Evolutionary conservation across 73 alveolate species (phyloP).

Genomic region (Tetrahymena elliotti): DNA sequence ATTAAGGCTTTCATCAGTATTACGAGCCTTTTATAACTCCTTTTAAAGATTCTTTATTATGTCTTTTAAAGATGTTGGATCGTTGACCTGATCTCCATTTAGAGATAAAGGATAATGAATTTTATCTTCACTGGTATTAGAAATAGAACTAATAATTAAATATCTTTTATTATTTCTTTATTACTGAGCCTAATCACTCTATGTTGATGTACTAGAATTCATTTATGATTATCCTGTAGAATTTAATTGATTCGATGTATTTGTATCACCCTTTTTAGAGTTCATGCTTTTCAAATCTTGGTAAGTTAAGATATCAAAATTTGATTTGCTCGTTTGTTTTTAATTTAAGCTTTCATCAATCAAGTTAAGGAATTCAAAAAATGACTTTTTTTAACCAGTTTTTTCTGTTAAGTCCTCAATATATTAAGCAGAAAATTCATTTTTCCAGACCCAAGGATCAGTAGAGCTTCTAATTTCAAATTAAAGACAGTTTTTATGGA

Average conservation of each 20-base stretch:
- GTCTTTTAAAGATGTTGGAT: not conserved
- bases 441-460: conserved; percentile 22
- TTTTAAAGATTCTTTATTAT: conserved; percentile 9
- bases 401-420: conserved; percentile 46
- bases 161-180: conserved; percentile 18
- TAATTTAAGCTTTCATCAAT: conserved; percentile 6
- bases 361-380: conserved; percentile 17
- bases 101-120: conserved; percentile 33
- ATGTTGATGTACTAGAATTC: not conserved
- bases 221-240: not conserved
- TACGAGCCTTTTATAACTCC: conserved; percentile 22
- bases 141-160: not conserved
- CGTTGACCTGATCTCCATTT: conserved; percentile 18
- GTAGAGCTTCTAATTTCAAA: not conserved
- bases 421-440: conserved; percentile 26
- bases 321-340: not conserved
- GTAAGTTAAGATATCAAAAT: conserved; percentile 26
- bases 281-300: conserved; percentile 40
- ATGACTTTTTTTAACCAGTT: conserved; percentile 36
- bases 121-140: conserved; percentile 7
- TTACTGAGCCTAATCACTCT: not conserved
- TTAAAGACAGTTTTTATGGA: not conserved
- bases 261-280: not conserved
- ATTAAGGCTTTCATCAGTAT: conserved; percentile 5
- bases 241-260: not conserved